Evolutionary conservation across 345 rosid genomes (phyloP).

Genomic region (Excoecaria cochinchinensis): DNA sequence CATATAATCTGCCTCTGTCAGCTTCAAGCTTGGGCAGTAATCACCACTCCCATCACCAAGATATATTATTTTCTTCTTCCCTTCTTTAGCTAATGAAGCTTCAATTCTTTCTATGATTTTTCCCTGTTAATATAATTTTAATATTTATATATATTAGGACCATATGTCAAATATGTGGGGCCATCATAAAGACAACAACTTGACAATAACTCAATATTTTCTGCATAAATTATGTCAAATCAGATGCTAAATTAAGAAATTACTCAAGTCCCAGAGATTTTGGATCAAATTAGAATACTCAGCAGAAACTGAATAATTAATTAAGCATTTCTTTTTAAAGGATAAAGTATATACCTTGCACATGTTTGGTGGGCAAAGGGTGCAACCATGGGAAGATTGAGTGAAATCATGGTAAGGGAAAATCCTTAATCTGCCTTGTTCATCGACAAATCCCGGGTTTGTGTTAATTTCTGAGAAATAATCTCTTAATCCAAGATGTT

Average conservation of each 20-base stretch:
- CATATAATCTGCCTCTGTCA: constrained; percentile 44
- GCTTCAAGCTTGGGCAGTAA: constrained; percentile 79
- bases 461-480: constrained; percentile 77
- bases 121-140: constrained; percentile 37
- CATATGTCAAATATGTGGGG: neutral
- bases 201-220: neutral
- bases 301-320: neutral
- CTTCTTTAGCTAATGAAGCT: constrained; percentile 50
- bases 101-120: constrained; percentile 60
- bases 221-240: neutral
- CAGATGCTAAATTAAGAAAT: neutral
- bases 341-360: constrained; percentile 60
- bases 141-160: neutral
- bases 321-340: neutral
- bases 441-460: constrained; percentile 64
- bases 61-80: constrained; percentile 54
- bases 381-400: constrained; percentile 61
- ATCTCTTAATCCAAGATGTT: constrained; percentile 61
- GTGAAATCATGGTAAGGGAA: constrained; percentile 63
- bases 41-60: constrained; percentile 86
- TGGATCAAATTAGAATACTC: constrained; percentile 5
- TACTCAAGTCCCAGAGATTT: constrained; percentile 6
- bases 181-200: neutral
- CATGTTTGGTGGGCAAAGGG: constrained; percentile 85
- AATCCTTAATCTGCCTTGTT: constrained; percentile 55